Evolutionary conservation across 306 rosid species (phyloP).

Genomic region (Biancaea sappan): DNA sequence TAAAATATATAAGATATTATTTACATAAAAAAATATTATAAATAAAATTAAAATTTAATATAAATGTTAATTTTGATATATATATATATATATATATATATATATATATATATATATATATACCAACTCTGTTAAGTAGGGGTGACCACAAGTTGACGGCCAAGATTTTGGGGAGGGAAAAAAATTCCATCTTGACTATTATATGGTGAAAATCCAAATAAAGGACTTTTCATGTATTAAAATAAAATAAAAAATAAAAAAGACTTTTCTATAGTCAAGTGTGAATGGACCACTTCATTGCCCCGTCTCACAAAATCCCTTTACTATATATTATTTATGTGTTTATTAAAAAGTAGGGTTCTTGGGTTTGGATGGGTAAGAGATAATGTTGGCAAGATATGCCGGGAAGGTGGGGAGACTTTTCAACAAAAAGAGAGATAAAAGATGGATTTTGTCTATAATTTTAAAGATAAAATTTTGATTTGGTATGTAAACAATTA

Average conservation of each 20-base stretch:
- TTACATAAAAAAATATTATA: too few relatives aligned
- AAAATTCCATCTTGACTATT: slow-evolving; percentile 14
- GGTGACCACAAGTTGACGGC: slow-evolving; percentile 22
- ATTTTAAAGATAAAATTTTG: too few relatives aligned
- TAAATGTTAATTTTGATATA: too few relatives aligned
- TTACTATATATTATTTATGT: too few relatives aligned
- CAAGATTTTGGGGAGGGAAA: neutral
- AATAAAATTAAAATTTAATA: too few relatives aligned
- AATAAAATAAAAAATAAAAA: too few relatives aligned
- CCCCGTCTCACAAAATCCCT: neutral
- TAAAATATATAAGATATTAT: too few relatives aligned
- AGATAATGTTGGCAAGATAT: slow-evolving; percentile 39
- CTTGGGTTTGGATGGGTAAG: slow-evolving; percentile 2
- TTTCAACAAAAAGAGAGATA: slow-evolving; percentile 37
- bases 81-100: neutral
- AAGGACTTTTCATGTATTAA: slow-evolving; percentile 29
- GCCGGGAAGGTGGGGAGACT: slow-evolving; percentile 40
- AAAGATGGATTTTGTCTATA: slow-evolving; percentile 16
- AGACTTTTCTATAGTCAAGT: neutral
- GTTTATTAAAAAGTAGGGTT: neutral
- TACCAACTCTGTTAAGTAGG: slow-evolving; percentile 17
- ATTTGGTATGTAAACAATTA: too few relatives aligned
- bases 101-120: neutral
- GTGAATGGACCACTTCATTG: slow-evolving; percentile 37
- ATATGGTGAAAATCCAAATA: neutral